Base-by-base conservation (phyloP, 192 early-diverging fungal genomes). In the Backusella sp. region DNA sequence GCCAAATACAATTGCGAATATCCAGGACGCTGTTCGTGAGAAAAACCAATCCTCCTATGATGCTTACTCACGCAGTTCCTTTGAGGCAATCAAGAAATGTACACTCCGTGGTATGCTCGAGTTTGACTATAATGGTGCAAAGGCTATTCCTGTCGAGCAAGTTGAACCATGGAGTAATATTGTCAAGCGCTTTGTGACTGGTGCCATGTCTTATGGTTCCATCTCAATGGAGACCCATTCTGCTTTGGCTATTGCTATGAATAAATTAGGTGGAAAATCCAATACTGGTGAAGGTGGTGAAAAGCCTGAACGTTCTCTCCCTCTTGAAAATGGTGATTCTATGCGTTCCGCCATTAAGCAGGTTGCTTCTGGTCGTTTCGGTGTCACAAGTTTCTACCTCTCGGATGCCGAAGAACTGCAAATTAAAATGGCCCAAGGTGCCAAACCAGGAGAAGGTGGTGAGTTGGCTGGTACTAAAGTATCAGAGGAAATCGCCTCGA, bases 391-490 rank as follows among this genome's bases (percentile, higher is more conserved):
- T 73, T 95, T 90, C 80, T 99, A 99, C 78, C 90, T 98, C 41
- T 89, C 96, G 5, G 96, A 99, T 80, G 91, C 97, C 2, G 95
- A 99, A 78, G 97, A 99, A 84, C 89, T 99, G 36, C 98, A 99
- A 81, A 99, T 99, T 90, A 99, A 99, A 90, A 95, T 99, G 92
- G 98, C 98, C 14, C 98, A 99, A 84, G 98, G 98, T 71, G 98
- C 98, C 59, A 99, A 98, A 87, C 96, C 98, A 17, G 98, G 98
- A 68, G 97, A 99, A 86, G 97, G 98, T 77, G 98, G 97, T 85
- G 71, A 80, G 67, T 83, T 89, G 73, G 86, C 85, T 32, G 92
- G 93, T 28, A 83, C 82, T 70, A 94, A 94, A 77, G 93, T 94
- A 37, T 92, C 90, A 2, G 81, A 87, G 17, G 89, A 90, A 12